Percentiles rank a stretch among this genome's conserved stretches.
Evolutionary conservation across 2,329 filamentous ascomycete genomes (phyloP).

Genomic region (Tetracladium maxilliforme): DNA sequence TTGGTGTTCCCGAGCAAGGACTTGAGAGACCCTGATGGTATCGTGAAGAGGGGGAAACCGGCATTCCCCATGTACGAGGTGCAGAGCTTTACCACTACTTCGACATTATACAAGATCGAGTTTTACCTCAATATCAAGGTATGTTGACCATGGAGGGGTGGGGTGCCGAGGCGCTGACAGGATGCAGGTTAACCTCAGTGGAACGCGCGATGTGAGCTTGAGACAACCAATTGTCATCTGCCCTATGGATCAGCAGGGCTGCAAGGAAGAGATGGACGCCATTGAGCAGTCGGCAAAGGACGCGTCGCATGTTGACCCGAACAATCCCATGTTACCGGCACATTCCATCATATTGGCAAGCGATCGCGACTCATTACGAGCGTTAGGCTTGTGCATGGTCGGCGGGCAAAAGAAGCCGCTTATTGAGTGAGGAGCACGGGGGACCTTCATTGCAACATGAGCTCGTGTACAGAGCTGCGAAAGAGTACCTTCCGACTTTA

Average conservation of each 20-base stretch:
- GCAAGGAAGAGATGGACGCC: constrained; percentile 97
- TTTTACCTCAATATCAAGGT: constrained; percentile 95
- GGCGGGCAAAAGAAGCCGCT: constrained; percentile 50
- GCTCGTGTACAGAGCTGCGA: no score
- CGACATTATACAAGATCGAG: constrained; percentile 93
- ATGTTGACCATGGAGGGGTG: constrained; percentile 13
- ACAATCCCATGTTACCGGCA: constrained; percentile 86
- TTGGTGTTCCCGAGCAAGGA: constrained; percentile 86
- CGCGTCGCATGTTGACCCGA: constrained; percentile 72
- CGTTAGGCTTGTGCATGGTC: constrained; percentile 48
- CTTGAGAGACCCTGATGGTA: constrained; percentile 71
- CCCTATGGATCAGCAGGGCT: constrained; percentile 85
- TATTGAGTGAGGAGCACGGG: constrained; percentile 35
- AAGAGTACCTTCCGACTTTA: no score
- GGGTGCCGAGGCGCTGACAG: no score
- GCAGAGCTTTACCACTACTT: constrained; percentile 83
- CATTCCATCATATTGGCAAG: constrained; percentile 66
- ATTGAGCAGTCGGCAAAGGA: constrained; percentile 95
- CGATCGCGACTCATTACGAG: constrained; percentile 49
- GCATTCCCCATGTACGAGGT: constrained; percentile 84
- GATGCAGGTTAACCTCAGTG: constrained; percentile 67
- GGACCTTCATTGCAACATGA: background rate
- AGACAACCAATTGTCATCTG: constrained; percentile 93
- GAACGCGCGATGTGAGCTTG: constrained; percentile 74
- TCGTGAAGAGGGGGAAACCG: constrained; percentile 70